Evolutionary conservation across 257 asterid genomes (phyloP).

Genomic region (Nicotiana otophora): DNA sequence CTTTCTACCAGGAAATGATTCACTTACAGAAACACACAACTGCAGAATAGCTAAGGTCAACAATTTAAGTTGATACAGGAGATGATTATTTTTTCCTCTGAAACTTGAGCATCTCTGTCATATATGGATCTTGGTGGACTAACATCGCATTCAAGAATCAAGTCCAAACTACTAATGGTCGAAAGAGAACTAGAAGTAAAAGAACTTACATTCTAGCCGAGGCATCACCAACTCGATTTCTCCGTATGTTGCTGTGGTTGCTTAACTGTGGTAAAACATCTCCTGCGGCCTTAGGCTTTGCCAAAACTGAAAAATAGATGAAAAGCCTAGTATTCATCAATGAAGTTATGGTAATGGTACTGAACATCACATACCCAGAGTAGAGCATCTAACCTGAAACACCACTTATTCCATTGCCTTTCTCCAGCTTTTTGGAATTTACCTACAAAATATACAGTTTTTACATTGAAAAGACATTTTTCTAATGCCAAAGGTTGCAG

Average conservation of each 20-base stretch:
- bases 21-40: not conserved
- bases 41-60: not conserved
- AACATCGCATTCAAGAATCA: slow-evolving; percentile 1
- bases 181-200: not conserved
- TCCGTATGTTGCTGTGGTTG: slow-evolving; percentile 41
- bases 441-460: slow-evolving; percentile 22
- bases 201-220: slow-evolving; percentile 43
- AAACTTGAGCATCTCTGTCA: slow-evolving; percentile 3
- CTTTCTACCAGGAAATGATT: not conserved
- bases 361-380: slow-evolving; percentile 15
- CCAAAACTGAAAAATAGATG: slow-evolving; percentile 34
- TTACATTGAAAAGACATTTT: slow-evolving; percentile 1
- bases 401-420: slow-evolving; percentile 40
- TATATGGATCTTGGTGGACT: not conserved
- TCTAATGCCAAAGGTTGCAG: not conserved
- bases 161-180: not conserved
- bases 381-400: slow-evolving; percentile 53
- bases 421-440: slow-evolving; percentile 34
- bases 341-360: not conserved
- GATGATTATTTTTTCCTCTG: not conserved
- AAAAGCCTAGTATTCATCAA: not conserved
- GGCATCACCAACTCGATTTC: slow-evolving; percentile 57
- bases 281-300: slow-evolving; percentile 47
- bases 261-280: slow-evolving; percentile 45
- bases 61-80: not conserved